Base-by-base conservation (phyloP, 768 basidiomycete species). In the Tylopilus subfusipes region DNA sequence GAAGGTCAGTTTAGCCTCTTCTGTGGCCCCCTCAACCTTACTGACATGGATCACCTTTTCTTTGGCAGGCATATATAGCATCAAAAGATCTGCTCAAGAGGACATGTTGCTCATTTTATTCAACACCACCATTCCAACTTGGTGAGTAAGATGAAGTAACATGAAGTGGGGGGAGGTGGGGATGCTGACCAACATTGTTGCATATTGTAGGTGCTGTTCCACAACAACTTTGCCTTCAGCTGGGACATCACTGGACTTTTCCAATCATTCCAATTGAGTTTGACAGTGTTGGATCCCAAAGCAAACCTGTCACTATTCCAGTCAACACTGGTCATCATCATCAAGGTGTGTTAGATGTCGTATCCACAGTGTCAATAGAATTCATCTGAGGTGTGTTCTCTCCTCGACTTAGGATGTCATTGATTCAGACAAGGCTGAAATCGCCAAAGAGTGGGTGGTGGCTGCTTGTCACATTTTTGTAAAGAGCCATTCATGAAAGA, bases 101-200 rank as follows among this genome's bases (percentile, higher is more conserved):
- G 84, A 85, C 42, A 82, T 79, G 0, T 68, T 85, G 2, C 74
- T 85, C 1, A 83, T 85, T 3, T 64, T 85, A 10, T 85, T 85
- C 64, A 85, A 84, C 58, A 80, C 82, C 1, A 84, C 84, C 0
- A 76, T 85, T 86, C 84, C 2, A 85, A 85, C 59, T 63, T 85
- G 56, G 83, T 83, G 53, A 25, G 76, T 45, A 79, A 78, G 66
- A 56, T 76, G 2, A 0, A 22, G 10, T 19, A 5, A 18, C 16
- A 6, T 18, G 19, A 0, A 21, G 8, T 11, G 33, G 33, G 14
- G 31, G 33, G 33, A 16, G 14, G 33, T 14, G 2, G 14, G 13
- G 5, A 5, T 16, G 4, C 14, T 47, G 14, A 57, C 22, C 9
- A 6, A 16, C 1, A 10, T 29, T 5, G 0, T 42, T 34, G 30